Evolutionary conservation across 352 stramenopile species (phyloP), one percentile per base, ranked within the genome.

Genomic region (Globisporangium rhizosaccharum): DNA sequence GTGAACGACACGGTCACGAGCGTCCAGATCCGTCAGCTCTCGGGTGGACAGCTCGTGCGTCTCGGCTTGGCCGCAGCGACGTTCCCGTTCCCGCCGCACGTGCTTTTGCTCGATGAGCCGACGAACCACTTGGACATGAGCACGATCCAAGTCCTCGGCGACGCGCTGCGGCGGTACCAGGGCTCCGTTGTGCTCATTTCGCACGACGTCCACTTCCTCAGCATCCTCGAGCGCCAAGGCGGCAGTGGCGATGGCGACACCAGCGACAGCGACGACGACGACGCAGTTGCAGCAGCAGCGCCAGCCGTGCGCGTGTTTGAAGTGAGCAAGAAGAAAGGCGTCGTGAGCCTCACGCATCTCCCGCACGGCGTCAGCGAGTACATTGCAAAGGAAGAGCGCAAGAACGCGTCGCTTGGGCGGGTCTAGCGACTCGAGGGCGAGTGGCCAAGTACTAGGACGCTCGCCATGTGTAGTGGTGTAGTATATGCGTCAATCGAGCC

Each of bases 81-180:
- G 39, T 82, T 76, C 33, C 91, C 90, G 15, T 88, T 98, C 61
- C 65, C 97, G 0, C 90, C 90, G 7, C 96, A 98, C 62, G 70
- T 97, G 25, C 72, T 98, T 49, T 86, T 99, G 56, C 77, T 99
- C 28, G 96, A 98, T 81, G 95, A 98, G 69, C 88, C 94, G 15
- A 98, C 92, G 61, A 97, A 98, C 81, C 86, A 97, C 72, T 83
- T 98, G 66, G 92, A 97, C 68, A 97, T 98, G 86, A 76, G 71
- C 59, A 88, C 79, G 45, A 90, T 96, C 50, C 72, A 96, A 23
- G 72, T 88, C 52, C 49, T 96, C 3, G 71, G 68, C 7, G 72
- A 83, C n/a, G 79, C 74, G 1, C 44, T 88, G 56, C 67, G 74
- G 7, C 76, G 70, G 23, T 87, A 83, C 36, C 58, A 82, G 53